These are phyloP conservation scores for Apiotrichum siamense DNA, from an alignment of 1,284 basidiomycete species.

Conservation along the genomic window DNA sequence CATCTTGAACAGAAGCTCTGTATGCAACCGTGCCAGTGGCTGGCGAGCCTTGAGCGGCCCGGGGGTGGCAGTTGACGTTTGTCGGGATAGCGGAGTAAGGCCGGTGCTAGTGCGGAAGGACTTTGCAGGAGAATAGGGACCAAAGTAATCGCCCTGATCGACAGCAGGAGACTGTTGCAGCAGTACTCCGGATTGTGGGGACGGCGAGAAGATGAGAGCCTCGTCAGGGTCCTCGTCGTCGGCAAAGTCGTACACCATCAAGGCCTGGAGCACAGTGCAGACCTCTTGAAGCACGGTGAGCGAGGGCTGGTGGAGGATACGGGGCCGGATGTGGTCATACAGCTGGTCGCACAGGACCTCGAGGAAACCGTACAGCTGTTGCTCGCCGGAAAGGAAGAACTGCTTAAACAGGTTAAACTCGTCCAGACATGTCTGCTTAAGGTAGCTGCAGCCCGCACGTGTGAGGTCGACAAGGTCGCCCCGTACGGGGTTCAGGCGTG, in stretches of 20 bases:
- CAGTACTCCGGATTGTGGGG: no score
- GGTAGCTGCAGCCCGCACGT: constrained; percentile 76
- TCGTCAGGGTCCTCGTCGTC: constrained; percentile 24
- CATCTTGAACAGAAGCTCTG: constrained; percentile 71
- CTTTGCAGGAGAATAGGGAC: constrained; percentile 32
- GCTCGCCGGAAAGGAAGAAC: constrained; percentile 80
- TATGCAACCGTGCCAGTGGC: constrained; percentile 56
- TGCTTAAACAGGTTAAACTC: constrained; percentile 77
- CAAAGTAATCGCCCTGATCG: no score
- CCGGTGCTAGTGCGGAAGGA: not conserved
- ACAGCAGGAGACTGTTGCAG: no score
- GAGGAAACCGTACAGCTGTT: constrained; percentile 73
- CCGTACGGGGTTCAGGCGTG: constrained; percentile 64
- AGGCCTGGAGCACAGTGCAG: constrained; percentile 83
- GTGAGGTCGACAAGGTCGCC: constrained; percentile 83
- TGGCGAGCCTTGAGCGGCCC: constrained; percentile 9
- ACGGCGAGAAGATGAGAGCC: constrained; percentile 21
- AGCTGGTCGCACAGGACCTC: constrained; percentile 85
- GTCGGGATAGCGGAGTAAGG: not conserved
- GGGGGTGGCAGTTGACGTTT: not conserved
- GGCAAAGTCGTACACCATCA: constrained; percentile 74
- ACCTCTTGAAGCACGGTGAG: constrained; percentile 82
- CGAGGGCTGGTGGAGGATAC: constrained; percentile 82
- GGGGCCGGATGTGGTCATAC: constrained; percentile 85
- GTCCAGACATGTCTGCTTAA: constrained; percentile 80